These are phyloP conservation scores for Boletus pseudopeckii DNA, from an alignment of 768 basidiomycete species.

Conservation along the genomic window DNA sequence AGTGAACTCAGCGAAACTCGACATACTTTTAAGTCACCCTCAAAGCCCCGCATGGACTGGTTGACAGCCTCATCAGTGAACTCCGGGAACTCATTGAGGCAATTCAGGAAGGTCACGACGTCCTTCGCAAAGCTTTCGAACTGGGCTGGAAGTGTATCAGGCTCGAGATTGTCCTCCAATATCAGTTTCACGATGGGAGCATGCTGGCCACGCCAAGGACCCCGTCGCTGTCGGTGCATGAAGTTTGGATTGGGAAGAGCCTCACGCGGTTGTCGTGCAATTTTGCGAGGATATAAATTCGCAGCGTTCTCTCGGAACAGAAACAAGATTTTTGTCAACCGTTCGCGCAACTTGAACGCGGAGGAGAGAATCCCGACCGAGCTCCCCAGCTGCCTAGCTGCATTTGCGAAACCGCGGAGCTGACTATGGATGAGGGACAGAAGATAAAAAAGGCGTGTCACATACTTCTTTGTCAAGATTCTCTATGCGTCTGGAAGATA, in stretches of 20 bases:
- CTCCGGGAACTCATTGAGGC: conserved; percentile 55
- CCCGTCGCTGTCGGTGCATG: conserved; percentile 30
- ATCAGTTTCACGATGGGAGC: conserved; percentile 36
- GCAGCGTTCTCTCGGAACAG: conserved; percentile 58
- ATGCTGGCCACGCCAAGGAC: conserved; percentile 32
- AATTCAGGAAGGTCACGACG: conserved; percentile 49
- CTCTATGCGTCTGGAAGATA: conserved; percentile 38
- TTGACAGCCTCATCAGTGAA: conserved; percentile 53
- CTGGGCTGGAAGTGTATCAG: conserved; percentile 47
- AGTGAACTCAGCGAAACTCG: not conserved
- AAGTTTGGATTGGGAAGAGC: conserved; percentile 37
- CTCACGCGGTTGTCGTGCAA: conserved; percentile 38
- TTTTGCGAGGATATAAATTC: conserved; percentile 50
- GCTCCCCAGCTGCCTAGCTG: conserved; percentile 52
- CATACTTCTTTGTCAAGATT: conserved; percentile 47
- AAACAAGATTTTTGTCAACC: conserved; percentile 47
- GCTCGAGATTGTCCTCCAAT: conserved; percentile 42
- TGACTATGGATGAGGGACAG: conserved; percentile 20
- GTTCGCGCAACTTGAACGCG: conserved; percentile 48
- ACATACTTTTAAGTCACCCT: conserved; percentile 48
- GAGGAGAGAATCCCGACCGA: conserved; percentile 57
- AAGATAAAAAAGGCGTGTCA: not conserved
- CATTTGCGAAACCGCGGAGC: conserved; percentile 53
- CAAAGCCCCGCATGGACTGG: conserved; percentile 45
- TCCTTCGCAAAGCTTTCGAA: conserved; percentile 46